Conservation (phyloP, 1,139 yeast genomes). For the Debaryomycetaceae sp. region DNA sequence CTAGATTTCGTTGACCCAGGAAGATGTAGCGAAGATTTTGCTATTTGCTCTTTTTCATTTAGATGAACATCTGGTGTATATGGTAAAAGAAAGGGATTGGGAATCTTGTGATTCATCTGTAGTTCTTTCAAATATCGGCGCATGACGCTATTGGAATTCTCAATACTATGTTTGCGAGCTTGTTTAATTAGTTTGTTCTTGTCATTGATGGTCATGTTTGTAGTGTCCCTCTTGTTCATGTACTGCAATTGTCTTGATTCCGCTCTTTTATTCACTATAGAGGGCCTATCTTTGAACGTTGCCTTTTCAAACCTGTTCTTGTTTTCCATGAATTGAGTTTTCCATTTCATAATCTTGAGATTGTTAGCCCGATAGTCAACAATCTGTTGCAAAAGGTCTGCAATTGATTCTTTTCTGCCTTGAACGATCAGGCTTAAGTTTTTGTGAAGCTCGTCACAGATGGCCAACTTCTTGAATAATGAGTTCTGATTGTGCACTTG, state of each 20-base stretch:
- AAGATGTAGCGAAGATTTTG: conserved; percentile 8
- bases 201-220: conserved; percentile 1
- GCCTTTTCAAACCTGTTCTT: conserved; percentile 4
- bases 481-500: conserved; percentile 2
- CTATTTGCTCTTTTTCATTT: conserved; percentile 1
- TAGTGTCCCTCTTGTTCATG: conserved; percentile 1
- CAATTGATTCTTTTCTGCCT: not conserved
- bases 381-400: conserved; percentile 4
- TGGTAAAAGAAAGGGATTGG: conserved; percentile 34
- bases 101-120: conserved; percentile 24
- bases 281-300: conserved; percentile 6
- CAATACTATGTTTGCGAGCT: conserved; percentile 9
- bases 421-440: conserved; percentile 1
- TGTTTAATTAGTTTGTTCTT: conserved; percentile 8
- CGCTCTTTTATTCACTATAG: conserved; percentile 6
- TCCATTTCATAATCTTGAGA: conserved; percentile 15
- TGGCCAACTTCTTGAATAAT: conserved; percentile 4
- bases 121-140: conserved; percentile 27
- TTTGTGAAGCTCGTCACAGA: conserved; percentile 10
- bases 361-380: conserved; percentile 13
- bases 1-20: conserved; percentile 20
- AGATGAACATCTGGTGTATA: conserved; percentile 16
- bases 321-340: conserved; percentile 10
- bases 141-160: conserved; percentile 16
- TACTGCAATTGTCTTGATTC: conserved; percentile 2